These are phyloP conservation scores for Acacia confusa DNA, from an alignment of 306 rosid genomes.

Conservation along the genomic window DNA sequence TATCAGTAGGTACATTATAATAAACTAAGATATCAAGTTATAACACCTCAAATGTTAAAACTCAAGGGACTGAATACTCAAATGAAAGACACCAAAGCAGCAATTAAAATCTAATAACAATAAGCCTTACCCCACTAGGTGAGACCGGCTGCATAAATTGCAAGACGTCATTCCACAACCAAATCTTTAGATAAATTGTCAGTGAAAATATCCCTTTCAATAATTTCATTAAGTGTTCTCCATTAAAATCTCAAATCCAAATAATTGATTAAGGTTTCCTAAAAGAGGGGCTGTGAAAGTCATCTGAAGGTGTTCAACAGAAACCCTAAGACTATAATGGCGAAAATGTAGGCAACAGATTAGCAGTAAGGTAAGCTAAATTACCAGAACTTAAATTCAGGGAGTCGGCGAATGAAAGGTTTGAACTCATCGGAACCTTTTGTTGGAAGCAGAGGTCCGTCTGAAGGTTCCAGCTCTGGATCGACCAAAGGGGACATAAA, in stretches of 20 bases:
- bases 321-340: slow-evolving; percentile 1
- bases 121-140: neutral
- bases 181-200: neutral
- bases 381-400: slow-evolving; percentile 96
- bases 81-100: neutral
- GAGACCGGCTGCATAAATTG: neutral
- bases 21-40: neutral
- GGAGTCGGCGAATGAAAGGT: slow-evolving; percentile 88
- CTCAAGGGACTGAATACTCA: neutral
- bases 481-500: slow-evolving; percentile 85
- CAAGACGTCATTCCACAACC: neutral
- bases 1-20: neutral
- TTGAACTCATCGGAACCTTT: slow-evolving; percentile 91
- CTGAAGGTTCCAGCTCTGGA: slow-evolving; percentile 73
- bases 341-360: neutral
- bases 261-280: neutral
- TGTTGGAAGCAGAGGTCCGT: slow-evolving; percentile 72
- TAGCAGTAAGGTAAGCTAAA: slow-evolving; percentile 12
- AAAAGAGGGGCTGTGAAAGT: neutral
- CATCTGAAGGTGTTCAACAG: neutral
- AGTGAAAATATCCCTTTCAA: neutral
- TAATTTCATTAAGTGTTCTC: neutral
- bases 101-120: neutral
- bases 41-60: neutral
- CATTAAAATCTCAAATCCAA: slow-evolving; percentile 5